Evolutionary conservation across 768 basidiomycete genomes (phyloP), one percentile per base, ranked within the genome.

Genomic region (Pholiota molesta): DNA sequence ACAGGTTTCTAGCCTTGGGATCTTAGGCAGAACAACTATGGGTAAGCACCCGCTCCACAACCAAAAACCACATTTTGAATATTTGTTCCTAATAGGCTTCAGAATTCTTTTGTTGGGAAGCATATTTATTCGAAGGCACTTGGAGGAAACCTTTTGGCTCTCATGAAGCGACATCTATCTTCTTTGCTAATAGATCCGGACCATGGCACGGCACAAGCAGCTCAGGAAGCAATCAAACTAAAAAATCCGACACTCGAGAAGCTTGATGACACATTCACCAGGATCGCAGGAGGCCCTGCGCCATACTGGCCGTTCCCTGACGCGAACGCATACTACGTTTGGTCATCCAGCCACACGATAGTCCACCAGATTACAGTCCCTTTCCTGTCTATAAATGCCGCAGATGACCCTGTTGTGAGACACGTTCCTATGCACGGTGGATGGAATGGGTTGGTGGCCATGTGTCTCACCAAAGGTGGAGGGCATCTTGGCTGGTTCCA

Each of bases 401-500:
- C 81, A 23, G 90, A 94, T 71, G 92, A 94, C 73, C 92, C 92
- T 19, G 82, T 94, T 44, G 86, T 92, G 21, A 80, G 78, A 51
- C 77, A 83, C 57, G 79, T 89, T 40, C 90, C 90, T 31, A 79
- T 82, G 71, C 80, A 87, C 60, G 79, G 78, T 7, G 80, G 78
- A 60, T 80, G 78, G 26, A 86, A 84, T 65, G 78, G 77, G 5
- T 82, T 82, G 69, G 82, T 88, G 14, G 77, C 84, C 3, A 85
- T 89, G 76, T 86, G 78, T 21, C 69, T 88, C 52, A 92, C 93
- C 0, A 73, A 77, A 31, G 74, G 78, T 21, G 93, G 91, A 1
- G 91, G 92, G 0, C 92, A 94, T 75, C 79, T 94, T 14, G 94
- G 94, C 39, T 96, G 92, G 92, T 93, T 92, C 66, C 83, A 90